Evolutionary conservation across 371 early-diverging fungal species (phyloP).

Genomic region (Quaeritorhiza haematococci): DNA sequence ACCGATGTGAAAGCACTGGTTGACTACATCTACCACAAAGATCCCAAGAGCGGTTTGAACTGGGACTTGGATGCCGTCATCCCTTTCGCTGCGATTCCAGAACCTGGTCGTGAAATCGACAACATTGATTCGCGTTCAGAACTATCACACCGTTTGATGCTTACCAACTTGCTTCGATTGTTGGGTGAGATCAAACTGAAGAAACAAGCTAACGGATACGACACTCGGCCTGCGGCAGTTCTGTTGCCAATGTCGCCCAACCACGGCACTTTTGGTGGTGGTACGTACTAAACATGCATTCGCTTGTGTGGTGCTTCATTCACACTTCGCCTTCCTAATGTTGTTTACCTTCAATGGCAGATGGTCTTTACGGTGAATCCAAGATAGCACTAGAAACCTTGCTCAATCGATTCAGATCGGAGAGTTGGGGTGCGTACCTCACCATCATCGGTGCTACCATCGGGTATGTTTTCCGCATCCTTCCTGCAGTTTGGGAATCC

Average conservation of each 20-base stretch:
- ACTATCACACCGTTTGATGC: constrained; percentile 87
- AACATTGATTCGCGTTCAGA: constrained; percentile 82
- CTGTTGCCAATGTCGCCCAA: constrained; percentile 92
- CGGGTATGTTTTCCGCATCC: constrained; percentile 41
- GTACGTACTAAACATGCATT: constrained; percentile 4
- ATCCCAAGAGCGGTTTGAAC: constrained; percentile 69
- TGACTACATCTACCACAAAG: constrained; percentile 77
- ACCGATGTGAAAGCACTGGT: constrained; percentile 76
- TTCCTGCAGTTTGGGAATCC: neutral
- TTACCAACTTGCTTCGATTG: constrained; percentile 81
- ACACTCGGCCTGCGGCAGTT: constrained; percentile 86
- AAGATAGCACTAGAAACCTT: constrained; percentile 90
- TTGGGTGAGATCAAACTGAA: constrained; percentile 79
- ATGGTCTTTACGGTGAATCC: constrained; percentile 92
- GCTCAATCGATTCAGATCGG: constrained; percentile 89
- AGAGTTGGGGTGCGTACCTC: constrained; percentile 85
- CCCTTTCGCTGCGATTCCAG: constrained; percentile 93
- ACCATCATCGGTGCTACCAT: constrained; percentile 90
- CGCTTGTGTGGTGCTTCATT: neutral
- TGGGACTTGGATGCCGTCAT: constrained; percentile 93
- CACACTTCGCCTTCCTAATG: neutral
- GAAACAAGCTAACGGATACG: constrained; percentile 70
- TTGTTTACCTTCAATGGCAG: constrained; percentile 29
- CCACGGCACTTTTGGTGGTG: constrained; percentile 88
- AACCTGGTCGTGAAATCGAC: constrained; percentile 83